Percentiles rank a stretch among this genome's conserved stretches.
These are phyloP conservation scores for Acanthamoeba lenticulata DNA, from an alignment of 208 protist species.

Conservation along the genomic window DNA sequence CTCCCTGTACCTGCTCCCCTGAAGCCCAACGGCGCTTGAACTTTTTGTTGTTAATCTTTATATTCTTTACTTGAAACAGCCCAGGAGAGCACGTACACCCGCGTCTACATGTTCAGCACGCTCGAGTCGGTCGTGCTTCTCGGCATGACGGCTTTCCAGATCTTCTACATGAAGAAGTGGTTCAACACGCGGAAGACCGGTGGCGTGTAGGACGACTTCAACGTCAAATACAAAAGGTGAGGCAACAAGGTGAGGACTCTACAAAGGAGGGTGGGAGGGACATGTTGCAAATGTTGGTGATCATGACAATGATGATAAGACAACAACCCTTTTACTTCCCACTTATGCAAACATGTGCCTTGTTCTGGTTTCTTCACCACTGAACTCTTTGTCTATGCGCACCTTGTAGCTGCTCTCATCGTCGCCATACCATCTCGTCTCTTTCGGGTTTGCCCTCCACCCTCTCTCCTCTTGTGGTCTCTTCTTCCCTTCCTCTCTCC, in stretches of 20 bases:
- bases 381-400: not conserved
- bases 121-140: slow-evolving; percentile 35
- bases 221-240: too few relatives aligned
- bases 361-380: not conserved
- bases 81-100: slow-evolving; percentile 53
- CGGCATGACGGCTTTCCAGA: slow-evolving; percentile 36
- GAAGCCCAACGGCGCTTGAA: too few relatives aligned
- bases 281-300: not conserved
- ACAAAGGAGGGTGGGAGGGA: not conserved
- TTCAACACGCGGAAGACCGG: slow-evolving; percentile 53
- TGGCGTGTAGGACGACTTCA: not conserved
- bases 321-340: not conserved
- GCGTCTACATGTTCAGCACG: slow-evolving; percentile 58
- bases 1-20: not conserved
- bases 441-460: not conserved
- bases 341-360: too few relatives aligned
- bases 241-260: not conserved
- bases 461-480: too few relatives aligned
- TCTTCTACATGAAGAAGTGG: slow-evolving; percentile 67
- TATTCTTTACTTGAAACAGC: not conserved
- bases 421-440: not conserved
- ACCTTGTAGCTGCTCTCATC: not conserved
- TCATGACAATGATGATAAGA: not conserved
- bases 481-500: too few relatives aligned
- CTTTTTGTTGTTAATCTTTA: not conserved